phyloP scores from a whole-genome alignment of 1,284 basidiomycete genomes.

The Ceraceosorus bombacis region DNA sequence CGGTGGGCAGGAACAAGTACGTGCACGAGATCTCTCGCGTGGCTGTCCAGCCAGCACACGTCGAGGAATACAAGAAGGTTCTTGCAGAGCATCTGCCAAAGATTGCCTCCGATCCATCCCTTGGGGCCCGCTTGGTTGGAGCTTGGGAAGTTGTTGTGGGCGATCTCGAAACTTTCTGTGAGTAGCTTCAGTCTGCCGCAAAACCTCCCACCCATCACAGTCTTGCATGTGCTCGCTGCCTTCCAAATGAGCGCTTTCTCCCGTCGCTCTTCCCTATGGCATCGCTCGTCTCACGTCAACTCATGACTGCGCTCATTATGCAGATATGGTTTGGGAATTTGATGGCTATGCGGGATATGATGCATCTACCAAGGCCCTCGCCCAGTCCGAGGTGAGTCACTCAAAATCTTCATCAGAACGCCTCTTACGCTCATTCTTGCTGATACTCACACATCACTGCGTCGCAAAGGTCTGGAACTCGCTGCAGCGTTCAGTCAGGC shows the following conservation, averaged over 20 bases:
- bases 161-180: constrained; percentile 43
- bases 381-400: constrained; percentile 14
- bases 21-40: constrained; percentile 44
- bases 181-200: constrained; percentile 3
- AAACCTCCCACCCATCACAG: neutral
- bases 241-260: too few species aligned
- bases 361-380: constrained; percentile 18
- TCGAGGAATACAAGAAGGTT: constrained; percentile 30
- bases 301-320: neutral
- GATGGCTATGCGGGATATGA: constrained; percentile 44
- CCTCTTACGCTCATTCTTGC: too few species aligned
- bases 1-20: constrained; percentile 37
- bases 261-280: too few species aligned
- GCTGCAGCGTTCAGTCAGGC: constrained; percentile 13
- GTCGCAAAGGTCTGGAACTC: too few species aligned
- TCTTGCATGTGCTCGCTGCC: too few species aligned
- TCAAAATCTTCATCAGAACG: too few species aligned
- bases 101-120: constrained; percentile 20
- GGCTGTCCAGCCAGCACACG: constrained; percentile 30
- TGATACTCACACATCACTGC: too few species aligned
- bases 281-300: neutral
- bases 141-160: constrained; percentile 43
- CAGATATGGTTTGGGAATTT: constrained; percentile 45
- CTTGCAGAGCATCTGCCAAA: constrained; percentile 32
- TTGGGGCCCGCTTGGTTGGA: constrained; percentile 24